Conservation (phyloP, 306 rosid species). For the Ammopiptanthus mongolicus region DNA sequence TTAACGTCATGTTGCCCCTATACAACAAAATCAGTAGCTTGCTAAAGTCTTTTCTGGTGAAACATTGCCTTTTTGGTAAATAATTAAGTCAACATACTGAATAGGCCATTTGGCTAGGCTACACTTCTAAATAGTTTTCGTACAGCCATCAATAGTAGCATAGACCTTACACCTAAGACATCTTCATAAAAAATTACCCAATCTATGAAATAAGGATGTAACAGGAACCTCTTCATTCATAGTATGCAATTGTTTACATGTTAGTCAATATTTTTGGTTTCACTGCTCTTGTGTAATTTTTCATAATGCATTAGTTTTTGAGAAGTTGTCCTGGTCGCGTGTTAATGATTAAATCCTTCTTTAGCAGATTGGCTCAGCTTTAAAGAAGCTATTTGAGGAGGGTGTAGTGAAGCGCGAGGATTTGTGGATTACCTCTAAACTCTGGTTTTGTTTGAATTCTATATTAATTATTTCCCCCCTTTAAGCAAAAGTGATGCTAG, state of each 20-base stretch:
- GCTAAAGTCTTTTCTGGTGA: too few species aligned
- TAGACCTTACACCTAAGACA: too few species aligned
- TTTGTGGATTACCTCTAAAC: constrained; percentile 73
- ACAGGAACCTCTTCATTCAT: background rate
- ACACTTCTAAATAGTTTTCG: too few species aligned
- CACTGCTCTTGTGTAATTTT: too few species aligned
- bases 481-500: background rate
- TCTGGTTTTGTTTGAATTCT: constrained; percentile 39
- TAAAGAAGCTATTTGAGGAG: constrained; percentile 58
- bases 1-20: background rate
- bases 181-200: too few species aligned
- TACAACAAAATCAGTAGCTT: background rate
- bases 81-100: too few species aligned
- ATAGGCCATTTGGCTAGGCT: too few species aligned
- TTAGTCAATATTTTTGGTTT: background rate
- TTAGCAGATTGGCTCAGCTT: constrained; percentile 55
- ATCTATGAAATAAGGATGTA: too few species aligned
- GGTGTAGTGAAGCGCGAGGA: constrained; percentile 71
- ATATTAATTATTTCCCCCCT: background rate
- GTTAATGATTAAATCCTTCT: background rate
- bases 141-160: too few species aligned
- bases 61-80: too few species aligned
- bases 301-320: too few species aligned
- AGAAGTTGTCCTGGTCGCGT: background rate
- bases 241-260: too few species aligned